Base-by-base conservation (phyloP, 495 filamentous ascomycete genomes). In the Penicillium pancosmium region DNA sequence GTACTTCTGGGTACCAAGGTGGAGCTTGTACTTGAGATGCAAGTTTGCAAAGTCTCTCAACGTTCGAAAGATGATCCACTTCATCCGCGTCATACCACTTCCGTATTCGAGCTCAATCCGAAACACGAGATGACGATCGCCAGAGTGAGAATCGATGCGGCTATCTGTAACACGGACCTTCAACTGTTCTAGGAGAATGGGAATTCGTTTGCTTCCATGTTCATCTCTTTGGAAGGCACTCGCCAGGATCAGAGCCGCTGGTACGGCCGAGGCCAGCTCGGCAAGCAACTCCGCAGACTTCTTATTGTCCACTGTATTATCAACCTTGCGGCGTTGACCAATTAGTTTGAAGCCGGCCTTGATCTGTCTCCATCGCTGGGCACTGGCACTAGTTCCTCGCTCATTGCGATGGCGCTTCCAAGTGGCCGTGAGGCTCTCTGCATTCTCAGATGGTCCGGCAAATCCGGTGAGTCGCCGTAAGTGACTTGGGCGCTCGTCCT, bases 221-320 rank as follows among this genome's bases (percentile, higher is more conserved):
- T 99, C 94, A 61, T 99, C 94, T 38, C 94, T 82, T 73, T 99
- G 94, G 66, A 97, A 93, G 88, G 96, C 96, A 64, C 91, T 96
- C 7, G 94, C 94, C 43, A 98, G 75, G 59, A 99, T 95, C 54
- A 98, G 73, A 21, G 91, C 94, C 11, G 94, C 94, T 9, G 94
- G 94, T 1, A 91, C 88, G 36, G 90, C 94, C 7, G 94, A 96
- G 25, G 92, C 87, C 21, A 99, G 80, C 71, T 99, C 94, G 5
- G 95, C 93, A 80, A 99, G 90, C 31, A 99, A 80, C 68, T 99
- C 95, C 18, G 94, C 93, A 23, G 92, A 97, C 66, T 99, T 99
- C 66, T 88, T 88, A 71, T 92, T 91, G 72, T 99, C 94, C 49
- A 97, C 87, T 51, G 88, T 85, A 43, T 81, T 87, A 56, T 97